Base-by-base conservation (phyloP, 2,329 filamentous ascomycete genomes). In the Ploettnerulaceae sp. region DNA sequence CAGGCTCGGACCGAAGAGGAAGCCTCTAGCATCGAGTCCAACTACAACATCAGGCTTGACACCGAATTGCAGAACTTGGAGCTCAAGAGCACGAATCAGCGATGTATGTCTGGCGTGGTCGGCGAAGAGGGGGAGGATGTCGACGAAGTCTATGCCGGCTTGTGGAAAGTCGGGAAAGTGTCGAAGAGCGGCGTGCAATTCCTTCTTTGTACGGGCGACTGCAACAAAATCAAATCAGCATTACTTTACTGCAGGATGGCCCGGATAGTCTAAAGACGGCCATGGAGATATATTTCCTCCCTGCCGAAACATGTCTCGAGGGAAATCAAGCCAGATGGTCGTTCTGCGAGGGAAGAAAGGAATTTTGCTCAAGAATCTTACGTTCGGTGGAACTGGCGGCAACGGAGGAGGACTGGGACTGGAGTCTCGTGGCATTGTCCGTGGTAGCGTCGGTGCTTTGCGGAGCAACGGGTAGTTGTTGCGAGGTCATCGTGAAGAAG, bases 121-220 rank as follows among this genome's bases (percentile, higher is more conserved):
- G 66, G 87, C 82, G 74, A 98, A 97, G 65, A 97, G 84, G 52
- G 93, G 93, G 69, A 98, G 84, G 70, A 98, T 97, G 67, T 98
- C 93, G 73, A 96, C 89, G 70, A 98, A 98, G 62, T 95, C 77
- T 65, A 98, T 91, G 67, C 93, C 91, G 35, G 86, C 82, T 57
- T 85, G 83, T 49, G 91, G 91, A 72, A 96, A 97, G 75, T 97
- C 89, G 63, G 82, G 81, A 72, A 89, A 95, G 67, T 89, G 83
- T 69, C 87, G 86, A 59, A 97, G 79, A 50, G 84, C 79, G 58
- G 71, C 69, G 64, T 82, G 75, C 75, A 90, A 76, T 70, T 67
- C 84, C 76, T 81, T 71, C 77, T 82, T 79, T 75, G 75, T 75
- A 61, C 62, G 49, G 61, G 61, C 54, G 61, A 65, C 41, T 44